A percentile compares a stretch with the other conserved stretches of the same genome.
phyloP scores from a whole-genome alignment of 352 stramenopile species.

The Pythium dissimile region DNA sequence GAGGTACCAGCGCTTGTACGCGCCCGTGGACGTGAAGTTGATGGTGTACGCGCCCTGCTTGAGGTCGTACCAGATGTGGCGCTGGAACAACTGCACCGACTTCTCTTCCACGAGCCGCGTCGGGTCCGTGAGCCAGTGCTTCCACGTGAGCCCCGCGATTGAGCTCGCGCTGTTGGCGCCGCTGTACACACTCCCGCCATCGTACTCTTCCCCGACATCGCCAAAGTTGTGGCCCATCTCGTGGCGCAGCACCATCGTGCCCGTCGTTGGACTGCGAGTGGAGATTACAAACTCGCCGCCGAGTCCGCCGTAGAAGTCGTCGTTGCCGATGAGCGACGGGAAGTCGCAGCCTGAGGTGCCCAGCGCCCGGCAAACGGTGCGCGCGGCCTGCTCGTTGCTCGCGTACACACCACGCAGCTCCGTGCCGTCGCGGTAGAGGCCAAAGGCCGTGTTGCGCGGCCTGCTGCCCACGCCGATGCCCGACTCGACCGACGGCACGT shows the following conservation, averaged over 20 bases:
- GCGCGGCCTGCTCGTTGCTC: conserved; percentile 3
- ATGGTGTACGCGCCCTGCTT: conserved; percentile 29
- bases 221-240: conserved; percentile 43
- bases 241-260: conserved; percentile 33
- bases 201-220: conserved; percentile 42
- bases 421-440: neutral
- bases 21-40: conserved; percentile 28
- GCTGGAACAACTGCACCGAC: conserved; percentile 23
- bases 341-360: conserved; percentile 25
- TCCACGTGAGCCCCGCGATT: conserved; percentile 14
- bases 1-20: conserved; percentile 30
- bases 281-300: conserved; percentile 42
- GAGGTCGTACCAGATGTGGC: conserved; percentile 39
- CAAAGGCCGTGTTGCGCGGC: neutral
- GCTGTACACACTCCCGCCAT: conserved; percentile 32
- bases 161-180: conserved; percentile 28
- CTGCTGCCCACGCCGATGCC: conserved; percentile 17
- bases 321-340: conserved; percentile 35
- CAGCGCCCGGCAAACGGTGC: conserved; percentile 11
- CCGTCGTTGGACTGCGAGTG: conserved; percentile 23
- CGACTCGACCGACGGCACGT: conserved; percentile 10
- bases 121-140: conserved; percentile 34
- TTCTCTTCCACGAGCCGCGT: conserved; percentile 23
- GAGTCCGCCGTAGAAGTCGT: conserved; percentile 33
- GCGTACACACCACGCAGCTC: conserved; percentile 15